Percentiles rank a stretch among this genome's conserved stretches.
phyloP scores from a whole-genome alignment of 75 land plant species.

The Adiantum capillusveneris region DNA sequence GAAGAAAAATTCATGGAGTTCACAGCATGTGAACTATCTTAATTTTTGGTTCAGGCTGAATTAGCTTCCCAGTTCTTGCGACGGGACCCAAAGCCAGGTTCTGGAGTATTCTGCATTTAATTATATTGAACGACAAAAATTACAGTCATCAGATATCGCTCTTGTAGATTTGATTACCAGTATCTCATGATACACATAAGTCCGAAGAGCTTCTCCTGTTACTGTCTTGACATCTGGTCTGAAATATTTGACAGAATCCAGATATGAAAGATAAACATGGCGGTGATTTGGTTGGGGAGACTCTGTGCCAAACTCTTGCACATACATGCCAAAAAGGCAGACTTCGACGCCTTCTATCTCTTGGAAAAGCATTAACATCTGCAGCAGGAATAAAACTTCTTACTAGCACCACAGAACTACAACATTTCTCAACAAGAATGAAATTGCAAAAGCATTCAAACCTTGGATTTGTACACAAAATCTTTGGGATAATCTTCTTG shows the following conservation, averaged over 20 bases:
- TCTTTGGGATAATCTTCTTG: constrained; percentile 24
- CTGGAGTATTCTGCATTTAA: too few relatives aligned
- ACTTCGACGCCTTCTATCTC: constrained; percentile 99
- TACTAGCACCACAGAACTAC: background rate
- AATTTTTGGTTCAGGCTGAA: too few relatives aligned
- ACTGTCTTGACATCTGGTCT: constrained; percentile 84
- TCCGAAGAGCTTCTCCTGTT: constrained; percentile 89
- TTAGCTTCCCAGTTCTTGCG: too few relatives aligned
- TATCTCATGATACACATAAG: constrained; percentile 96
- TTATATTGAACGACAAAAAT: too few relatives aligned
- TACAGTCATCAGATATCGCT: background rate
- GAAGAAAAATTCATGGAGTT: too few relatives aligned
- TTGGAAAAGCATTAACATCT: constrained; percentile 90
- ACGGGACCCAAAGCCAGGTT: too few relatives aligned
- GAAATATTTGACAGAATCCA: constrained; percentile 97
- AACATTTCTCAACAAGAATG: too few relatives aligned
- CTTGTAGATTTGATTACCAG: constrained; percentile 36
- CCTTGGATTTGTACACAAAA: constrained; percentile 29
- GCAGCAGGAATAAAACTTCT: background rate
- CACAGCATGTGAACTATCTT: too few relatives aligned
- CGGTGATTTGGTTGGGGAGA: constrained; percentile 74
- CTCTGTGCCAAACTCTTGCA: constrained; percentile 95
- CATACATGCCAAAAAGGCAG: constrained; percentile 97
- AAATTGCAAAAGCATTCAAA: background rate
- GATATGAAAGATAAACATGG: constrained; percentile 85